Evolutionary conservation across 805 yeast genomes (phyloP).

Genomic region (Candida gorgasii): DNA sequence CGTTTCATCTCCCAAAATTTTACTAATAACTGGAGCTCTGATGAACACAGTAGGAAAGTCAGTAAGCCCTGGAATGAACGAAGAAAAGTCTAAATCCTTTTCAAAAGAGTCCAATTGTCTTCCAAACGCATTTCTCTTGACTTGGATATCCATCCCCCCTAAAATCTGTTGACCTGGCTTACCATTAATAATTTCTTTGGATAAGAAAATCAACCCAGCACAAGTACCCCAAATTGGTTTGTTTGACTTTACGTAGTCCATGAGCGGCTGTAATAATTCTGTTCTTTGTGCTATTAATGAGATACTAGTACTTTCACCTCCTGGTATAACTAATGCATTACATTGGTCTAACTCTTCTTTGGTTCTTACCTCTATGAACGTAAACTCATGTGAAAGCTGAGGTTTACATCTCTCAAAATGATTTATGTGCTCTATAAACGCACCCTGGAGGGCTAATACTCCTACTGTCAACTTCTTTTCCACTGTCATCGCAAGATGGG

Average conservation of each 20-base stretch:
- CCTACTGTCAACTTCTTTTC: conserved; percentile 44
- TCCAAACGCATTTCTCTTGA: conserved; percentile 76
- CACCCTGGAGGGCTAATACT: conserved; percentile 78
- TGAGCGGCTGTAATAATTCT: conserved; percentile 55
- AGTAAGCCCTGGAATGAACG: conserved; percentile 42
- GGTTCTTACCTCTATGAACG: conserved; percentile 52
- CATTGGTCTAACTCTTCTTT: conserved; percentile 49
- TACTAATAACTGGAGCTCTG: conserved; percentile 71
- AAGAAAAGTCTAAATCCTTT: conserved; percentile 41
- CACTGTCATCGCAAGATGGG: conserved; percentile 12
- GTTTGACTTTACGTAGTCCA: conserved; percentile 47
- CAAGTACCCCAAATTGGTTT: conserved; percentile 84
- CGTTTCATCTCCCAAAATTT: conserved; percentile 12
- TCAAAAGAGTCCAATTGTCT: conserved; percentile 71
- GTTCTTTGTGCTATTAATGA: conserved; percentile 70
- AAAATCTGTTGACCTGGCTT: conserved; percentile 55
- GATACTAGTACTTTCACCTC: conserved; percentile 71
- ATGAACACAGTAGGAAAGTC: conserved; percentile 59
- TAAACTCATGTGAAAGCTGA: conserved; percentile 22
- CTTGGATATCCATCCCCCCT: conserved; percentile 65
- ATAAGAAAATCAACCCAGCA: conserved; percentile 74
- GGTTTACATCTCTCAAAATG: conserved; percentile 41
- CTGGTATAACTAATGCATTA: conserved; percentile 67
- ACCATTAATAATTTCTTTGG: conserved; percentile 54
- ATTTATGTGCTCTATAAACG: conserved; percentile 66